Conservation (phyloP, 2,329 filamentous ascomycete species). For the Zasmidium angulare region DNA sequence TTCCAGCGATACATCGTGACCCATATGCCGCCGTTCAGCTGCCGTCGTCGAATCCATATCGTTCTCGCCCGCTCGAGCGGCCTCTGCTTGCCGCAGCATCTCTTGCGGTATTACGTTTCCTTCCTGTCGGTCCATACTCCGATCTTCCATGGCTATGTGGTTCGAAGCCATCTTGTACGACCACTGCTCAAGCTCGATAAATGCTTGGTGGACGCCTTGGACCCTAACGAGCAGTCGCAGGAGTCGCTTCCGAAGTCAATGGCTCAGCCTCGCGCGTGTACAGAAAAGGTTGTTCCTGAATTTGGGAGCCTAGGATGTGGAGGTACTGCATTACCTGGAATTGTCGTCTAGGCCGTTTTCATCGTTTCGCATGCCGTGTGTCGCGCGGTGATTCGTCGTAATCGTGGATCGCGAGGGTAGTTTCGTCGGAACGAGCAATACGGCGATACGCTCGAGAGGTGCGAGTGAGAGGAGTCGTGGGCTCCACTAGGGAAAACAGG, state of each 20-base stretch:
- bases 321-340: not conserved
- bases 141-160: not conserved
- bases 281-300: not conserved
- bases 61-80: conserved; percentile 25
- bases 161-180: conserved; percentile 3
- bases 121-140: not conserved
- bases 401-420: not conserved
- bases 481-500: not conserved
- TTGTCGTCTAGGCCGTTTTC: not conserved
- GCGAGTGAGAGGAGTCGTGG: not conserved
- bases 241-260: not conserved
- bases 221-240: not conserved
- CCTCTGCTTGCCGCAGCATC: conserved; percentile 32
- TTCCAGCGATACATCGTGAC: conserved; percentile 26
- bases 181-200: not conserved
- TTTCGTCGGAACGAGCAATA: not conserved
- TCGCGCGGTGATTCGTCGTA: not conserved
- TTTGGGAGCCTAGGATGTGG: not conserved
- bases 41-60: conserved; percentile 12
- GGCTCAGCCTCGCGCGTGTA: not conserved
- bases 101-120: conserved; percentile 17
- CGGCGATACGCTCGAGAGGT: not conserved
- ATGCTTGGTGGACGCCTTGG: not conserved
- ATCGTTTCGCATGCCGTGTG: not conserved
- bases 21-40: conserved; percentile 25